Conservation (phyloP, 75 land plant species). For the Sequoiadendron giganteum region DNA sequence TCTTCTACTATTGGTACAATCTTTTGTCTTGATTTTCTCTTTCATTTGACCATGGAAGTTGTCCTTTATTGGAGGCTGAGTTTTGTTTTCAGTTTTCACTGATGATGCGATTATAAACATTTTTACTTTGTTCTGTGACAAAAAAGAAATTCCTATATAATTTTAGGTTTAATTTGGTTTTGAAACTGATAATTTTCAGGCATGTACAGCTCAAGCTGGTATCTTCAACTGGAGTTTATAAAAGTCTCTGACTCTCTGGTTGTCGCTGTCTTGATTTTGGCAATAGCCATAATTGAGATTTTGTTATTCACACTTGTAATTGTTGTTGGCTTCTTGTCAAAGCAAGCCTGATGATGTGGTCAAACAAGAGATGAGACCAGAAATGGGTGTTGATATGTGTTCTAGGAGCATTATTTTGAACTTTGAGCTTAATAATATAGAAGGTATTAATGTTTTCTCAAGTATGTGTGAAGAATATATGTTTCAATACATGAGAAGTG, state of each 20-base stretch:
- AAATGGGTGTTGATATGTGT: slow-evolving; percentile 15
- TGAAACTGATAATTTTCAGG: slow-evolving; percentile 11
- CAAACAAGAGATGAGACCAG: neutral
- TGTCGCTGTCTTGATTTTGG: slow-evolving; percentile 37
- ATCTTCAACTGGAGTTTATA: slow-evolving; percentile 21
- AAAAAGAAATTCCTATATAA: neutral
- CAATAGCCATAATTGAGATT: slow-evolving; percentile 32
- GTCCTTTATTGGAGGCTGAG: neutral
- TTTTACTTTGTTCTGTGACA: neutral
- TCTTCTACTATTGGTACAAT: neutral
- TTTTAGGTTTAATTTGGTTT: neutral
- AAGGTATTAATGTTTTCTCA: slow-evolving; percentile 25
- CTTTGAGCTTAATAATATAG: slow-evolving; percentile 31
- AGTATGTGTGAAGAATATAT: slow-evolving; percentile 24
- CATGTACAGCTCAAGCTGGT: slow-evolving; percentile 7
- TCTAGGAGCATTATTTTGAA: slow-evolving; percentile 27
- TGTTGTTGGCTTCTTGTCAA: slow-evolving; percentile 42
- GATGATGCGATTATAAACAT: neutral
- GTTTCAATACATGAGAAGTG: slow-evolving; percentile 27
- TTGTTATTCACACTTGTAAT: slow-evolving; percentile 36
- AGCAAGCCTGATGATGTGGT: slow-evolving; percentile 6
- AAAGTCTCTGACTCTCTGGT: slow-evolving; percentile 37
- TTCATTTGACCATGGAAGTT: neutral
- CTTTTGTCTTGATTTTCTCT: neutral
- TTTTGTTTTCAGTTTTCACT: neutral